Evolutionary conservation across 2,329 filamentous ascomycete species (phyloP).

Genomic region (Aspergillus terreus): DNA sequence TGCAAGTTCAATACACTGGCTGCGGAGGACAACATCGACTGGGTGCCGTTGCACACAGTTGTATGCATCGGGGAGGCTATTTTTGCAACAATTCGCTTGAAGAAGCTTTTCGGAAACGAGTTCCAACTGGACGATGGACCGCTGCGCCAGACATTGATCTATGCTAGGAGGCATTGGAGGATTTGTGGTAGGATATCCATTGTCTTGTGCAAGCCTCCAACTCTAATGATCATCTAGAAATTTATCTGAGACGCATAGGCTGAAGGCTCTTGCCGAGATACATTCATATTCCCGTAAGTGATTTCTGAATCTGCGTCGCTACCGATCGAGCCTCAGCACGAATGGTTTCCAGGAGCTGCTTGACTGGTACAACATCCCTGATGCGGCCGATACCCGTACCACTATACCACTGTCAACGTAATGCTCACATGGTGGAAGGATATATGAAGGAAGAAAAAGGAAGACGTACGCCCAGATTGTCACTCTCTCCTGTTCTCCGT

Average conservation of each 20-base stretch:
- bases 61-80: conserved; percentile 4
- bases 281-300: not conserved
- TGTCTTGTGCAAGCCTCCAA: not conserved
- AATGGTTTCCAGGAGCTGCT: not conserved
- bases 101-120: not conserved
- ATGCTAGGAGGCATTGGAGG: not conserved
- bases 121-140: not conserved
- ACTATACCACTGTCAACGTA: not conserved
- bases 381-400: not conserved
- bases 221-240: not conserved
- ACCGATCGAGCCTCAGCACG: not conserved
- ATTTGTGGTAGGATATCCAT: not conserved
- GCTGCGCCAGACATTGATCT: not conserved
- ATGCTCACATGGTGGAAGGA: not conserved
- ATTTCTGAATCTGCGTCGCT: not conserved
- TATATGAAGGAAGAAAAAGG: not conserved
- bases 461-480: not conserved
- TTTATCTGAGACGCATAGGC: not conserved
- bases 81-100: conserved; percentile 28
- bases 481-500: not conserved
- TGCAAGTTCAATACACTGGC: conserved; percentile 2
- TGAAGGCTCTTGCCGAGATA: not conserved
- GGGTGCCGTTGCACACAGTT: conserved; percentile 4
- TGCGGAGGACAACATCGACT: not conserved
- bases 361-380: not conserved